Evolutionary conservation across 495 filamentous ascomycete species (phyloP).

Genomic region (Neurospora intermedia): DNA sequence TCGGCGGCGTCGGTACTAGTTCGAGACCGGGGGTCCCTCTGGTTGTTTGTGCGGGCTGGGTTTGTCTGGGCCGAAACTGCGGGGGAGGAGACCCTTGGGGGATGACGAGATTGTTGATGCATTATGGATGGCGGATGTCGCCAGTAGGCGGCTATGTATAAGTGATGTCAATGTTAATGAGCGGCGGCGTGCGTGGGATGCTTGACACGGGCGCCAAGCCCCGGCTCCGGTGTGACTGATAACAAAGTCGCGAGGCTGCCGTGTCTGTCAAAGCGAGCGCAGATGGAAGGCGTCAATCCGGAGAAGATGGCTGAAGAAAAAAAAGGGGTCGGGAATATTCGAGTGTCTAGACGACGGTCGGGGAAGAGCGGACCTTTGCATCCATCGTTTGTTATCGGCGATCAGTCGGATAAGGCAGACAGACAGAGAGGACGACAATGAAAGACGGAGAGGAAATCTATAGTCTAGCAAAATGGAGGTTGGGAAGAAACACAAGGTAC

Average conservation of each 20-base stretch:
- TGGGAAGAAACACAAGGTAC: not conserved
- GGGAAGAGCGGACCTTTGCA: conserved; percentile 11
- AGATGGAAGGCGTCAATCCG: not conserved
- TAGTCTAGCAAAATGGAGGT: conserved; percentile 1
- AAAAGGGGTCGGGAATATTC: not conserved
- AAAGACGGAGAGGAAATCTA: not conserved
- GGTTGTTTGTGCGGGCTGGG: conserved; percentile 59
- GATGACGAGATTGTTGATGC: conserved; percentile 76
- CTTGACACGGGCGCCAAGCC: not conserved
- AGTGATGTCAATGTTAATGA: not conserved
- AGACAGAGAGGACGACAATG: not conserved
- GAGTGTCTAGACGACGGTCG: not conserved
- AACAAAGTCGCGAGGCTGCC: not conserved
- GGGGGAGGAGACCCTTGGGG: conserved; percentile 53
- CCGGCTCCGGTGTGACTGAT: not conserved
- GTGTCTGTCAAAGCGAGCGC: not conserved
- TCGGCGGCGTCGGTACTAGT: conserved; percentile 27
- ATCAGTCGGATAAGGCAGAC: not conserved
- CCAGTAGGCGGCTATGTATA: not conserved
- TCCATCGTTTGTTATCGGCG: conserved; percentile 17
- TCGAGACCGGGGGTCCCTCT: conserved; percentile 43
- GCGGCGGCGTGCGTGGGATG: not conserved
- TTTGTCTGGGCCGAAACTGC: conserved; percentile 56
- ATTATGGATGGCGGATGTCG: conserved; percentile 31
- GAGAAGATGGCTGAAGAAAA: not conserved